Evolutionary conservation across 192 early-diverging fungal species (phyloP).

Genomic region (Coemansia sp.): DNA sequence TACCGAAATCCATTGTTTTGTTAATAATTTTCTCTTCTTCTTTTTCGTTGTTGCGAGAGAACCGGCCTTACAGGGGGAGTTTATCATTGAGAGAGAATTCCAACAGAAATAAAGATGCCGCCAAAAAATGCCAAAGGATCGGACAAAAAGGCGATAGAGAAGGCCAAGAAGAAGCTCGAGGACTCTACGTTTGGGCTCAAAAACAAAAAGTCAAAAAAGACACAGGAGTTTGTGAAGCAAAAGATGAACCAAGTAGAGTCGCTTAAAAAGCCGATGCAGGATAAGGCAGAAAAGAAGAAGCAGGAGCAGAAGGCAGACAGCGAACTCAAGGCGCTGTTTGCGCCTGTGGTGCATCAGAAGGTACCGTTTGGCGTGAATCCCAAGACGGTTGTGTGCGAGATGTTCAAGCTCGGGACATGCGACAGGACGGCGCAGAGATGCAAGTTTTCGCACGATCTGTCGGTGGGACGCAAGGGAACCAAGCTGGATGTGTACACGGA

Average conservation of each 20-base stretch:
- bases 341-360: conserved; percentile 87
- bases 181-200: conserved; percentile 99
- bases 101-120: conserved; percentile 60
- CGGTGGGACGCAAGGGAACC: conserved; percentile 82
- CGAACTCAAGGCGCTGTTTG: conserved; percentile 89
- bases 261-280: conserved; percentile 57
- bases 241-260: conserved; percentile 81
- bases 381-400: conserved; percentile 90
- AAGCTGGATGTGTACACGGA: conserved; percentile 97
- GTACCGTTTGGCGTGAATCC: conserved; percentile 98
- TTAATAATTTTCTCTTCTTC: neutral
- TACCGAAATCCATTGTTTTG: no score
- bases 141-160: conserved; percentile 61
- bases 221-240: conserved; percentile 86
- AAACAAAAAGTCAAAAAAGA: conserved; percentile 96
- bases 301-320: conserved; percentile 86
- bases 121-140: conserved; percentile 65
- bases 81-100: no score
- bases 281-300: conserved; percentile 64
- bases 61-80: neutral
- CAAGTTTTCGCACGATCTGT: conserved; percentile 97
- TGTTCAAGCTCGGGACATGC: conserved; percentile 91
- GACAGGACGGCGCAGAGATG: conserved; percentile 83
- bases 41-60: neutral
- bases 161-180: conserved; percentile 82